Conservation (phyloP, 176 grass and related monocot species). For the Juncus effusus region DNA sequence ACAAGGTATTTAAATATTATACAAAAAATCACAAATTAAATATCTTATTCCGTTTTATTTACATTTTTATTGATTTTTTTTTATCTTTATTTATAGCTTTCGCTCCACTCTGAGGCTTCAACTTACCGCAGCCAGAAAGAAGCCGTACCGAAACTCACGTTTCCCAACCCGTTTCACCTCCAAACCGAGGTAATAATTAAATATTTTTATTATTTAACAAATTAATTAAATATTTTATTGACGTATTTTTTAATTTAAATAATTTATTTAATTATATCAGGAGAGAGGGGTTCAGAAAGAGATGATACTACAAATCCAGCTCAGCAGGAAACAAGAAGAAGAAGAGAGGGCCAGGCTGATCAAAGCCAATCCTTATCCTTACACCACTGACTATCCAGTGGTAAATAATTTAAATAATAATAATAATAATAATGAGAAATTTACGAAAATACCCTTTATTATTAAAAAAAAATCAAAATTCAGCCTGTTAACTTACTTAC, state of each 20-base stretch:
- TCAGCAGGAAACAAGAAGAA: conserved; percentile 64
- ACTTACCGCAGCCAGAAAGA: conserved; percentile 51
- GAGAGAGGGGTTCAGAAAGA: conserved; percentile 85
- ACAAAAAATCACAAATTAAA: background rate
- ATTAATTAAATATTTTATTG: background rate
- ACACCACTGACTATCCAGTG: conserved; percentile 90
- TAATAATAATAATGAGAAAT: background rate
- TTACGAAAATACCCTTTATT: no score
- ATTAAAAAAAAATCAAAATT: no score
- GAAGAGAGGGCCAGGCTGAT: conserved; percentile 68
- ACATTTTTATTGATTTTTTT: conserved; percentile 16
- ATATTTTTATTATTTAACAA: conserved; percentile 4
- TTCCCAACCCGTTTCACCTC: conserved; percentile 86
- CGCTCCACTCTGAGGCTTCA: conserved; percentile 54
- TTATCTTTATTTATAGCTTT: conserved; percentile 54
- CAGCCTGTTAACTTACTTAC: no score
- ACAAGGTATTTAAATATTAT: conserved; percentile 45
- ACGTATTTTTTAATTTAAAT: conserved; percentile 18
- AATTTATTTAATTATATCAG: conserved; percentile 31
- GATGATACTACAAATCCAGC: conserved; percentile 43
- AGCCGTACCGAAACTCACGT: conserved; percentile 47
- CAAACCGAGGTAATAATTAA: conserved; percentile 52
- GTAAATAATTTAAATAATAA: conserved; percentile 24
- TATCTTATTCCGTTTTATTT: background rate
- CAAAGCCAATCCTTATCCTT: conserved; percentile 87